These are phyloP conservation scores for Teratosphaeria viscida DNA, from an alignment of 2,329 filamentous ascomycete genomes.

Conservation along the genomic window DNA sequence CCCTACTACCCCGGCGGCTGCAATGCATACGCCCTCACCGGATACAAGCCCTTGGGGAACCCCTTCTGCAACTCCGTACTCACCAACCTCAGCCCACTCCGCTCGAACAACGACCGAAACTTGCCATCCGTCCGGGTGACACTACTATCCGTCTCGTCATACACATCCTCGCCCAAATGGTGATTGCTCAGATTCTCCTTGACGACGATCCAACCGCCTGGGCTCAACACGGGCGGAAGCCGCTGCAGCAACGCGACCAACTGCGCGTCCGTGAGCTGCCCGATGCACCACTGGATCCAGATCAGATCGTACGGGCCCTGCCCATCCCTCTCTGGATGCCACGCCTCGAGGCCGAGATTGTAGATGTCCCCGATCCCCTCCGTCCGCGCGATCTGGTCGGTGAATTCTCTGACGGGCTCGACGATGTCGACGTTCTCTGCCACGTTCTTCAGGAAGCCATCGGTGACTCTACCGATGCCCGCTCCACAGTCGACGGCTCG, in stretches of 20 bases:
- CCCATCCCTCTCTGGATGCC: constrained; percentile 37
- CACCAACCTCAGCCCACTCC: constrained; percentile 59
- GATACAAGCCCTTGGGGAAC: constrained; percentile 58
- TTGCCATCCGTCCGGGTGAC: constrained; percentile 68
- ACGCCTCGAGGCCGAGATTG: constrained; percentile 65
- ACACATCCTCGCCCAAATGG: constrained; percentile 50
- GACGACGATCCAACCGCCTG: constrained; percentile 51
- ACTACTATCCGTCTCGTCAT: constrained; percentile 64
- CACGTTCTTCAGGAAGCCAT: constrained; percentile 61
- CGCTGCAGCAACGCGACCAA: constrained; percentile 55
- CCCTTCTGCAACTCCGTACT: constrained; percentile 63
- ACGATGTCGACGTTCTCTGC: constrained; percentile 69
- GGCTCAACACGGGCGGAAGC: constrained; percentile 43
- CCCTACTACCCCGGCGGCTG: constrained; percentile 34
- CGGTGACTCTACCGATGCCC: constrained; percentile 73
- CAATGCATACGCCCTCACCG: constrained; percentile 70
- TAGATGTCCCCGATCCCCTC: constrained; percentile 53
- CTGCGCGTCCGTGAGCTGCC: constrained; percentile 67
- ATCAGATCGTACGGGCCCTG: constrained; percentile 60
- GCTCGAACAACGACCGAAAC: constrained; percentile 57
- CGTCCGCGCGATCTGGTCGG: constrained; percentile 43
- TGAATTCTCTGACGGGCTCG: constrained; percentile 78
- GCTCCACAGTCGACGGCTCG: constrained; percentile 51
- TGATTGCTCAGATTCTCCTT: constrained; percentile 68
- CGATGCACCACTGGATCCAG: constrained; percentile 86